Evolutionary conservation across 1,139 yeast species (phyloP), one percentile per base, ranked within the genome.

Genomic region (Hyphopichia khmerensis): DNA sequence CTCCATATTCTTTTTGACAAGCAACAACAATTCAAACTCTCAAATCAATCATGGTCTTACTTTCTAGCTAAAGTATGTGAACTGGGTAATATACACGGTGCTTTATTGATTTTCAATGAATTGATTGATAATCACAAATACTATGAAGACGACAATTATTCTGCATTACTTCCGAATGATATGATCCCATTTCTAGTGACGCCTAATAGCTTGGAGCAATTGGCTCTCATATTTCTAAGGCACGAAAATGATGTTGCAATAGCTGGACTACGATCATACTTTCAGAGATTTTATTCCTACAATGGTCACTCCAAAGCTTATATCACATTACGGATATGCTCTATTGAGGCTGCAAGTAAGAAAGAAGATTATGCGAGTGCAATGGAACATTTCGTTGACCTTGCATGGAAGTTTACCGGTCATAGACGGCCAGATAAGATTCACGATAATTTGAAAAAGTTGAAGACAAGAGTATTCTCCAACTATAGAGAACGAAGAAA

Each of bases 201-300:
- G 1, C 66, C 68, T 1, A 40, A 50, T 1, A 40, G 53, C 2
- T 39, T 73, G 3, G 64, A 59, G 39, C 48, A 43, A 7, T 46
- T 73, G 9, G 62, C 68, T 0, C 36, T 50, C 2, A 60, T 72
- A 1, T 72, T 67, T 43, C 55, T 53, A 13, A 56, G 55, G n/a
- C 52, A 64, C 34, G 52, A 55, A 8, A 65, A 66, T 43, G 49
- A 60, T 1, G 47, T 46, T 9, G 55, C 67, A 40, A 53, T 70
- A 2, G 50, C 58, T 11, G 75, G 76, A 0, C 39, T 71, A 15
- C 35, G 63, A 7, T 53, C 50, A 10, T 72, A 72, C 47, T 69
- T 72, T 52, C 64, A 67, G 47, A 49, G 74, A 34, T 72, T 62
- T 46, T 72, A 69, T 51, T 71, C 77, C 0, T 61, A 62, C 38